Evolutionary conservation across 768 basidiomycete genomes (phyloP), one percentile per base, ranked within the genome.

Genomic region (Multifurca ochricompacta): DNA sequence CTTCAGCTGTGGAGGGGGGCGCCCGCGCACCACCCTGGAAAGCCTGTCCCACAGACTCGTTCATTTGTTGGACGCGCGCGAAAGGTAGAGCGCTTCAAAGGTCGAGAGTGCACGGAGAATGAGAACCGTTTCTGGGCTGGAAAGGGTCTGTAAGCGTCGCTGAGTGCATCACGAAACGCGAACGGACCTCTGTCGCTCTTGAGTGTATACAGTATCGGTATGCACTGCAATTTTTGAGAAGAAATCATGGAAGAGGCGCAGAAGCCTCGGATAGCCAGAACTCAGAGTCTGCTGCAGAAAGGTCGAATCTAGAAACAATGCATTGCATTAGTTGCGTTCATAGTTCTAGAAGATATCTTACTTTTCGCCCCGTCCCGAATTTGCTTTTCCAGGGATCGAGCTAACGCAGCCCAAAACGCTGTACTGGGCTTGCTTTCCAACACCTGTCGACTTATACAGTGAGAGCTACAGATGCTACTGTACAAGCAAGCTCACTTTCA

Each of bases 241-340:
- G 71, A 99, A 96, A 36, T 93, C 92, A 51, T 99, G 96, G 70
- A 99, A 94, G 2, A 97, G 77, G 9, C 96, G 80, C 8, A 99
- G 68, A 3, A 99, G 74, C 45, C 81, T 80, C 3, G 94, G 91
- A 69, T 98, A 98, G 16, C 89, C 87, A 2, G 81, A 74, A 60
- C 85, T 83, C 36, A 99, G 71, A 4, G 90, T 89, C 63, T 94
- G 92, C 62, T 97, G 93, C 10, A 97, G 69, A 68, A 98, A 98
- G 0, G 81, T 78, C 0, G 95, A 97, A 16, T 77, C 92, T 96
- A 58, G n/a, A 36, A 40, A 21, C 23, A 39, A 14, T 19, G 32
- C 23, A 10, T 23, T 36, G 14, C 3, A 6, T 46, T 36, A 57
- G 36, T 13, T 8, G 16, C 3, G 2, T 25, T 37, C 13, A 21